Evolutionary conservation across 1,139 yeast genomes (phyloP).

Genomic region (Debaryomyces robertsiae): DNA sequence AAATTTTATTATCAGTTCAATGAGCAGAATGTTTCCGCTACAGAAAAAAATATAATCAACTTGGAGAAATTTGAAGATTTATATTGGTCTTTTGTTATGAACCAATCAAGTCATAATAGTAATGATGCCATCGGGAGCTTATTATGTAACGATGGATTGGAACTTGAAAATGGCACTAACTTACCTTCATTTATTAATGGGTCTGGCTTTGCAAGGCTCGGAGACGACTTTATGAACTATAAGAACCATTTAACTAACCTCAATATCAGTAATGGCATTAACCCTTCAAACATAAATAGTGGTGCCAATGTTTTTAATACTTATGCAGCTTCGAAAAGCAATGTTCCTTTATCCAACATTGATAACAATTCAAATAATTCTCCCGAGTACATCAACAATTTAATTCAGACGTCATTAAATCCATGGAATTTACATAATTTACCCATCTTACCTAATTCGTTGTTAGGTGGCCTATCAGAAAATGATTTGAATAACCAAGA

Average conservation of each 20-base stretch:
- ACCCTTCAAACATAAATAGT: constrained; percentile 12
- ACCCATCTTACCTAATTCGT: constrained; percentile 58
- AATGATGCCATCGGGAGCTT: constrained; percentile 3
- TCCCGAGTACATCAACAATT: constrained; percentile 22
- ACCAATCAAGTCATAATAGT: constrained; percentile 16
- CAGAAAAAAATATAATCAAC: constrained; percentile 25
- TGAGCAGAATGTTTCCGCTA: constrained; percentile 15
- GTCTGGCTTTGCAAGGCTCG: constrained; percentile 28
- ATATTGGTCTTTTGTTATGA: constrained; percentile 48
- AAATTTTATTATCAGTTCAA: constrained; percentile 13
- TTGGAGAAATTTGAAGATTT: constrained; percentile 42
- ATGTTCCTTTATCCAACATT: constrained; percentile 3
- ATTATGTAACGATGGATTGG: constrained; percentile 27
- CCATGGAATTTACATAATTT: constrained; percentile 78
- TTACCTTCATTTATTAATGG: constrained; percentile 28
- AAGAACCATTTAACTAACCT: constrained; percentile 23
- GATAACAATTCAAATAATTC: constrained; percentile 27
- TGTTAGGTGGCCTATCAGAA: constrained; percentile 42
- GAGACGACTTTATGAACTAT: constrained; percentile 29
- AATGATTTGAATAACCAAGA: constrained; percentile 45
- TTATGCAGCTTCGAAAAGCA: constrained; percentile 2
- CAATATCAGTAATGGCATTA: constrained; percentile 14
- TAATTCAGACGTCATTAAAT: constrained; percentile 32
- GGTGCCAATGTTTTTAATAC: constrained; percentile 3
- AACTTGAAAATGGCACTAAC: constrained; percentile 33